Evolutionary conservation across 2,329 filamentous ascomycete species (phyloP).

Genomic region (Colletotrichum agaves): DNA sequence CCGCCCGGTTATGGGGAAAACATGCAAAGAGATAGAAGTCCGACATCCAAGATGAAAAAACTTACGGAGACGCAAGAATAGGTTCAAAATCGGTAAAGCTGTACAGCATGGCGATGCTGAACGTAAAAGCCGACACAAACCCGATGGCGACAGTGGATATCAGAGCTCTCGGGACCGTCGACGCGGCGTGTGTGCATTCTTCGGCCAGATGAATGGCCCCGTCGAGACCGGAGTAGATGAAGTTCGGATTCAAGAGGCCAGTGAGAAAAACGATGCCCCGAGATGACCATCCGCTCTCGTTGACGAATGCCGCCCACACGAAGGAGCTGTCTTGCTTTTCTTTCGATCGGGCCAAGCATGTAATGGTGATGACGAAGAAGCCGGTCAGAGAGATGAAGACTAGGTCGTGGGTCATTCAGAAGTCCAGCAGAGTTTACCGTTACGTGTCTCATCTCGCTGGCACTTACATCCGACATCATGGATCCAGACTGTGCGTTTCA

Average conservation of each 20-base stretch:
- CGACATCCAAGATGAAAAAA: fast-evolving
- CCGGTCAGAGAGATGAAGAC: constrained; percentile 16
- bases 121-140: constrained; percentile 46
- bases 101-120: constrained; percentile 45
- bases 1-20: too few species aligned
- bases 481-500: constrained; percentile 24
- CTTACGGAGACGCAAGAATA: constrained; percentile 25
- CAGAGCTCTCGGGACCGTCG: constrained; percentile 47
- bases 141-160: constrained; percentile 47
- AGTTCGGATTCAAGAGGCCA: constrained; percentile 50
- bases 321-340: constrained; percentile 31
- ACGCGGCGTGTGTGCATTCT: constrained; percentile 46
- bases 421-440: too few species aligned
- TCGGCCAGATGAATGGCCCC: constrained; percentile 51
- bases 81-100: constrained; percentile 40
- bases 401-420: background rate
- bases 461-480: constrained; percentile 22
- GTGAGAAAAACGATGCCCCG: constrained; percentile 50
- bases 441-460: background rate
- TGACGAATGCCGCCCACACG: constrained; percentile 46
- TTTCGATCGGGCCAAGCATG: constrained; percentile 42
- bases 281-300: constrained; percentile 44
- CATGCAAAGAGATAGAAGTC: too few species aligned
- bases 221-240: constrained; percentile 51
- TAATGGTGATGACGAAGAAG: constrained; percentile 46